Evolutionary conservation across 2,329 filamentous ascomycete species (phyloP).

Genomic region (Sporothrix pseudoabietina): DNA sequence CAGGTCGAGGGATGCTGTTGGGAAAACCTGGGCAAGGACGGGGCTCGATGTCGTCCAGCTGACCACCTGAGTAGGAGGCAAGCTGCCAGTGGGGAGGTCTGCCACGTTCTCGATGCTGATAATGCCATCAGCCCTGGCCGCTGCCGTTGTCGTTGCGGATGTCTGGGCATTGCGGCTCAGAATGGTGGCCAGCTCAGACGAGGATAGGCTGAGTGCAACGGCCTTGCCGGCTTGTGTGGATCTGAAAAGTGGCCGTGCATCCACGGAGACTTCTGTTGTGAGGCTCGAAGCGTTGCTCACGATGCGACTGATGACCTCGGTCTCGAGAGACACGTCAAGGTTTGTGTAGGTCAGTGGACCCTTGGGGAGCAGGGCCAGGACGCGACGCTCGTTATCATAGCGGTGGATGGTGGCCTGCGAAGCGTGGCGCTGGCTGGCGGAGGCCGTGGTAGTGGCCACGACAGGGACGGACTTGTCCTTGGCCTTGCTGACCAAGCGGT

Average conservation of each 20-base stretch:
- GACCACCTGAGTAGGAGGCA: slow-evolving; percentile 25
- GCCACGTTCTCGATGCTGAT: slow-evolving; percentile 24
- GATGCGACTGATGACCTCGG: slow-evolving; percentile 25
- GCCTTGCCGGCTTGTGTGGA: slow-evolving; percentile 6
- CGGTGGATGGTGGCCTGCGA: slow-evolving; percentile 23
- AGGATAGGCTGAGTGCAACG: slow-evolving; percentile 22
- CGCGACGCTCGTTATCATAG: slow-evolving; percentile 27
- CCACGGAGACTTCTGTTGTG: not conserved
- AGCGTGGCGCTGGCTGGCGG: not conserved
- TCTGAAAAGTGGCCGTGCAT: slow-evolving; percentile 6
- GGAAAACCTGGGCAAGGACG: slow-evolving; percentile 36
- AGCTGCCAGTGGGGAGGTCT: not conserved
- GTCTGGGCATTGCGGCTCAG: not conserved
- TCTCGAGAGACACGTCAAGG: slow-evolving; percentile 15
- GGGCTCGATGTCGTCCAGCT: slow-evolving; percentile 14
- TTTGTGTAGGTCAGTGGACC: slow-evolving; percentile 25
- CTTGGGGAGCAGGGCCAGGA: slow-evolving; percentile 27
- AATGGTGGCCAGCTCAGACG: slow-evolving; percentile 1
- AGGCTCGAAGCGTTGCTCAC: slow-evolving; percentile 5
- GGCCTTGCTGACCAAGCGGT: slow-evolving; percentile 19
- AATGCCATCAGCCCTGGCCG: slow-evolving; percentile 5
- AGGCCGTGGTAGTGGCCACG: slow-evolving; percentile 19
- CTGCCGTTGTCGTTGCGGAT: not conserved
- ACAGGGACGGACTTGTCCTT: slow-evolving; percentile 12
- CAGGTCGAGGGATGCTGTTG: slow-evolving; percentile 43